phyloP scores from a whole-genome alignment of 805 yeast genomes.

The Nakazawaea populi region DNA sequence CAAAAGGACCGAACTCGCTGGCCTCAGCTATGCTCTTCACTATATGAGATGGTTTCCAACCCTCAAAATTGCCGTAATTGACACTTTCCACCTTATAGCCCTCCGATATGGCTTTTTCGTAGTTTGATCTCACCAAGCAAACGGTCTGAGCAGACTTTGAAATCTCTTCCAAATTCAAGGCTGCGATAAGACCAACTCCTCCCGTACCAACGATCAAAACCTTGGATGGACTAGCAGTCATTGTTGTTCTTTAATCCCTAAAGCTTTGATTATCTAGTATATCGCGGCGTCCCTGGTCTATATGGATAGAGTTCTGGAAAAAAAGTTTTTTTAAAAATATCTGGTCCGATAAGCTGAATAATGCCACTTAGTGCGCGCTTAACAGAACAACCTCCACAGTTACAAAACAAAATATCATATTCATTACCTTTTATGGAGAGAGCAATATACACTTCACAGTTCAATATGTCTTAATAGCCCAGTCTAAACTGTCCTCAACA shows the following conservation, averaged over 20 bases:
- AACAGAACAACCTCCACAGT: too few relatives aligned
- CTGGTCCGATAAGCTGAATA: too few relatives aligned
- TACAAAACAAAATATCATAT: too few relatives aligned
- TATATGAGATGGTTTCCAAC: conserved; percentile 50
- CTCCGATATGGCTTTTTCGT: conserved; percentile 37
- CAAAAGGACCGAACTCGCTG: conserved; percentile 31
- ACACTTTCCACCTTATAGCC: conserved; percentile 57
- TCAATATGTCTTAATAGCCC: conserved; percentile 33
- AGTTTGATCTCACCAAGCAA: conserved; percentile 58
- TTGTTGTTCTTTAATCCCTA: too few relatives aligned
- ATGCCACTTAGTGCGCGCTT: too few relatives aligned
- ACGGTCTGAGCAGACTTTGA: conserved; percentile 40
- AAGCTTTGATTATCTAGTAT: too few relatives aligned
- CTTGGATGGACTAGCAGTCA: conserved; percentile 13
- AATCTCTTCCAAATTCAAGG: conserved; percentile 48
- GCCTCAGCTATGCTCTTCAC: conserved; percentile 40
- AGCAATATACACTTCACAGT: too few relatives aligned
- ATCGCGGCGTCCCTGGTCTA: too few relatives aligned
- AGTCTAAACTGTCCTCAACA: conserved; percentile 48
- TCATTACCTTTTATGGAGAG: too few relatives aligned
- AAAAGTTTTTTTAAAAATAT: too few relatives aligned
- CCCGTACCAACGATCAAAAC: conserved; percentile 76
- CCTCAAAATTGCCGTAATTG: conserved; percentile 49
- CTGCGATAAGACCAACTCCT: conserved; percentile 79
- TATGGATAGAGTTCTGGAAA: too few relatives aligned